Evolutionary conservation across 2,329 filamentous ascomycete genomes (phyloP).

Genomic region (Colletotrichum sp.): DNA sequence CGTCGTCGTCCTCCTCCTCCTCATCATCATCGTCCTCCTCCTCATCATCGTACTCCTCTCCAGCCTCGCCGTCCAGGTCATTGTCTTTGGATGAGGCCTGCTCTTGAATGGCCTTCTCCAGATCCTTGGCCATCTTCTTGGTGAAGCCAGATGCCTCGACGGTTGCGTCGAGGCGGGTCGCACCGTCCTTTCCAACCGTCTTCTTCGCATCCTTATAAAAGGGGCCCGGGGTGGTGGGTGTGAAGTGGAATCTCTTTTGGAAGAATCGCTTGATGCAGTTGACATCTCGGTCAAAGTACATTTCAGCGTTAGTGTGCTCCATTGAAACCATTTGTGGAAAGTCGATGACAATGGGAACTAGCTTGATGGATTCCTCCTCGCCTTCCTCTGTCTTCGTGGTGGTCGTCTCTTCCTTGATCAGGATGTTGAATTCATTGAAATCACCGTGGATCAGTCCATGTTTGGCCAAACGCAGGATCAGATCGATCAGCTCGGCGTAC

Average conservation of each 20-base stretch:
- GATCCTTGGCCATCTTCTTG: conserved; percentile 93
- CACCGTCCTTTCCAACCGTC: conserved; percentile 67
- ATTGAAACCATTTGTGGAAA: conserved; percentile 99
- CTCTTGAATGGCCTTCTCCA: conserved; percentile 88
- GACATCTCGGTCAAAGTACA: conserved; percentile 97
- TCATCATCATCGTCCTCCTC: conserved; percentile 17
- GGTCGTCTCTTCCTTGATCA: conserved; percentile 77
- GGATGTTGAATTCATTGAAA: conserved; percentile 99
- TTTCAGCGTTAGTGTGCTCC: conserved; percentile 90
- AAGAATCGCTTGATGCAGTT: conserved; percentile 97
- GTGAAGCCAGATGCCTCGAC: conserved; percentile 95
- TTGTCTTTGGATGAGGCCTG: conserved; percentile 60
- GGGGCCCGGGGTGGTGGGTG: conserved; percentile 80
- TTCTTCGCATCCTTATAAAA: conserved; percentile 87
- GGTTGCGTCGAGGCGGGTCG: conserved; percentile 79
- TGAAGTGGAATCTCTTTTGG: conserved; percentile 85
- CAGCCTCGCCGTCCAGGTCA: conserved; percentile 37
- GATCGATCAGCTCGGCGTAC: conserved; percentile 87
- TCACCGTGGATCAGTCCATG: conserved; percentile 96
- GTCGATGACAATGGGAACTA: conserved; percentile 89
- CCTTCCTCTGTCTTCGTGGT: conserved; percentile 39
- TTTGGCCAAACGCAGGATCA: conserved; percentile 83
- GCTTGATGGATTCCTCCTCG: conserved; percentile 49
- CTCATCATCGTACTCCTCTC: conserved; percentile 29
- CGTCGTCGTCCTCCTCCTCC: conserved; percentile 26